Conservation (phyloP, 305 asterid genomes). For the Salvia sclarea region DNA sequence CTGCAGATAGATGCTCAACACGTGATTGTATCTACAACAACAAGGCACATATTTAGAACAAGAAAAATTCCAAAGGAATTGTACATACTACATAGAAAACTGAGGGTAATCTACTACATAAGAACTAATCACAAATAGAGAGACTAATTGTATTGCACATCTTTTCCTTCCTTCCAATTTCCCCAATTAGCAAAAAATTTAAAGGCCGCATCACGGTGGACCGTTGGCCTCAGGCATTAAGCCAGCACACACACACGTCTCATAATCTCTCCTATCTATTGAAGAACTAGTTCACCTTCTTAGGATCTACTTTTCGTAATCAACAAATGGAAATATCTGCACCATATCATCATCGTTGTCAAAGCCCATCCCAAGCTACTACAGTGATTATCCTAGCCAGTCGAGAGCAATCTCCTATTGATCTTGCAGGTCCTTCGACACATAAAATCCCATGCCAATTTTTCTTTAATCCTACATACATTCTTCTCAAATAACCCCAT, state of each 20-base stretch:
- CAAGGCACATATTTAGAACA: slow-evolving; percentile 27
- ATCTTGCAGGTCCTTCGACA: not conserved
- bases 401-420: not conserved
- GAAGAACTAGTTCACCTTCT: slow-evolving; percentile 1
- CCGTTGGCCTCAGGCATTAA: too few species aligned
- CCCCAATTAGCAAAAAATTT: too few species aligned
- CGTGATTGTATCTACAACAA: slow-evolving; percentile 57
- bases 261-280: not conserved
- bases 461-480: not conserved
- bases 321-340: not conserved
- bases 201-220: too few species aligned
- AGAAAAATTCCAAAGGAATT: not conserved
- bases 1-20: slow-evolving; percentile 48
- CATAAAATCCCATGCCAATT: not conserved
- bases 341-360: not conserved
- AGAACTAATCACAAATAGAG: not conserved
- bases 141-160: not conserved
- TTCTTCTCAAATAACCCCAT: not conserved
- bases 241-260: too few species aligned
- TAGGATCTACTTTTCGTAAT: not conserved
- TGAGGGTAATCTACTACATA: slow-evolving; percentile 7
- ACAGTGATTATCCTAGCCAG: not conserved
- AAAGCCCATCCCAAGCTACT: not conserved
- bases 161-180: slow-evolving; percentile 5
- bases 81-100: not conserved